Conservation (phyloP, 2,329 filamentous ascomycete genomes). For the Trichoderma atroviride region DNA sequence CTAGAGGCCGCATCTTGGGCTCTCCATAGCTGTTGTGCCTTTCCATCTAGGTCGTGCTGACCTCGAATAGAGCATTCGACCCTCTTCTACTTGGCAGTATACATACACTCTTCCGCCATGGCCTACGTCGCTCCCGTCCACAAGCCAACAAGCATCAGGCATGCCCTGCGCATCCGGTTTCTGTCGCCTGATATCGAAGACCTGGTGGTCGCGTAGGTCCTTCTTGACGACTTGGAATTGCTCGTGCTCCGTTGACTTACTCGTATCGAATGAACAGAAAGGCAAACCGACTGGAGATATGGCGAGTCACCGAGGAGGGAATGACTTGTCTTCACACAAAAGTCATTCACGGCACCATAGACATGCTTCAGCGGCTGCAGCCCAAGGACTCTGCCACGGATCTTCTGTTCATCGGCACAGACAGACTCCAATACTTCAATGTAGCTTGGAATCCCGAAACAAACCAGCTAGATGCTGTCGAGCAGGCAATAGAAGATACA, state of each 20-base stretch:
- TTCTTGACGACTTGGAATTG: not conserved
- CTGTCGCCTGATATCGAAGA: conserved; percentile 75
- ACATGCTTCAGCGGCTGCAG: conserved; percentile 78
- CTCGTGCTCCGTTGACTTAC: not conserved
- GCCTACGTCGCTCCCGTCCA: conserved; percentile 95
- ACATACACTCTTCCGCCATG: conserved; percentile 56
- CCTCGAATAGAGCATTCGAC: conserved; percentile 24
- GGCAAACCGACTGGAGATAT: conserved; percentile 84
- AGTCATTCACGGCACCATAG: conserved; percentile 80
- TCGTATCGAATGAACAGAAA: conserved; percentile 57
- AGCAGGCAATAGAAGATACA: conserved; percentile 55
- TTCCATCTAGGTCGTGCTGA: conserved; percentile 35
- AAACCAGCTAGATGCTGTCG: conserved; percentile 53
- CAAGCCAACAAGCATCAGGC: conserved; percentile 83
- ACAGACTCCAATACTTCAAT: conserved; percentile 88
- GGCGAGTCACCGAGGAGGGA: conserved; percentile 66
- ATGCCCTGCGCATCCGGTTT: conserved; percentile 81
- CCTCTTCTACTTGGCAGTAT: not conserved
- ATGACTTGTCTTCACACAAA: conserved; percentile 68
- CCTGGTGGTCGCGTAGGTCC: conserved; percentile 79
- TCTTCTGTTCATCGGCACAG: conserved; percentile 89
- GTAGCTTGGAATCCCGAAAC: conserved; percentile 73
- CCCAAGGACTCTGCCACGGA: conserved; percentile 76
- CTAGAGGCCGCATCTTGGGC: conserved; percentile 8
- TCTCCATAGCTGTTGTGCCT: not conserved